These are phyloP conservation scores for Paraconiothyrium brasiliense DNA, from an alignment of 2,329 filamentous ascomycete genomes.

Conservation along the genomic window DNA sequence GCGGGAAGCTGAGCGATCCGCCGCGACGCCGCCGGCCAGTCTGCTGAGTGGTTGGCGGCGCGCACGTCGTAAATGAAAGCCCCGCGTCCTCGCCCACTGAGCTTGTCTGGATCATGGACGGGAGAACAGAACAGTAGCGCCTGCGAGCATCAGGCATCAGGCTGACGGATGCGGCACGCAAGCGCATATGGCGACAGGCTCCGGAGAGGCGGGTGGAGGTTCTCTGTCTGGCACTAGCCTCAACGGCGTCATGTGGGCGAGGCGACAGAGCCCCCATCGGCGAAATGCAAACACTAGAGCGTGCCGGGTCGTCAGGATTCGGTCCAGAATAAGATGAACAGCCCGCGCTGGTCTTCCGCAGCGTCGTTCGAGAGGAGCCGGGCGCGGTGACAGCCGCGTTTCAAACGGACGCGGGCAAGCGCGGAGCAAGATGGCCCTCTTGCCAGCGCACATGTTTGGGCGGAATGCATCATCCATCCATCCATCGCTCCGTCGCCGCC, in stretches of 20 bases:
- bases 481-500: not conserved
- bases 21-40: constrained; percentile 24
- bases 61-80: constrained; percentile 30
- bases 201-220: not conserved
- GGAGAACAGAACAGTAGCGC: not conserved
- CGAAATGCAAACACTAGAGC: not conserved
- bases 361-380: not conserved
- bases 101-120: not conserved
- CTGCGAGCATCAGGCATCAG: not conserved
- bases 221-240: constrained; percentile 1
- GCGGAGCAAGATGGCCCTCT: not conserved
- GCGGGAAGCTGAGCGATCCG: constrained; percentile 33
- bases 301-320: not conserved
- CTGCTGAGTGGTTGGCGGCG: constrained; percentile 26
- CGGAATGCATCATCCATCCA: not conserved
- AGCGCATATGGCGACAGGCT: not conserved
- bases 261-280: constrained; percentile 7
- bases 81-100: constrained; percentile 20
- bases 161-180: constrained; percentile 1
- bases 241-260: constrained; percentile 8
- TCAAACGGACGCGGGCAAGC: not conserved
- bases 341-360: not conserved
- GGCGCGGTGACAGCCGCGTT: not conserved
- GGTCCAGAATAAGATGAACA: not conserved
- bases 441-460: constrained; percentile 1